Conservation (phyloP, 2,329 filamentous ascomycete species). For the Arthroderma sp. region DNA sequence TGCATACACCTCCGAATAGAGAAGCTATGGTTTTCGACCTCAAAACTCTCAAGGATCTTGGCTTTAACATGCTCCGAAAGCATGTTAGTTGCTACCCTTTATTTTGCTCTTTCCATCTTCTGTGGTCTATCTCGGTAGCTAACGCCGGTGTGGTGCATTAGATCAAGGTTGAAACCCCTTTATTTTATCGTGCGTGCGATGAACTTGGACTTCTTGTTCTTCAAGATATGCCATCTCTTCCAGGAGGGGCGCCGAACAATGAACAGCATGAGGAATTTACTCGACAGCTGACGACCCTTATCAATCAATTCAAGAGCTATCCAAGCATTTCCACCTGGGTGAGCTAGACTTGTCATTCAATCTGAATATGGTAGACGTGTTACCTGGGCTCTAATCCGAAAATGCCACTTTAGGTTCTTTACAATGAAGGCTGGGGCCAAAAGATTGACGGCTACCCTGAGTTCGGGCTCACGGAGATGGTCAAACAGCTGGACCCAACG, state of each 20-base stretch:
- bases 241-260: slow-evolving; percentile 24
- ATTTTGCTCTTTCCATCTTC: no score
- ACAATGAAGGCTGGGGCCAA: slow-evolving; percentile 63
- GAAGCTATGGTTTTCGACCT: slow-evolving; percentile 59
- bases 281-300: slow-evolving; percentile 47
- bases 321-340: slow-evolving; percentile 54
- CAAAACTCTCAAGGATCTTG: slow-evolving; percentile 49
- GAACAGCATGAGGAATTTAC: slow-evolving; percentile 51
- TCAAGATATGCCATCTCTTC: slow-evolving; percentile 58
- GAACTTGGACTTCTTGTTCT: slow-evolving; percentile 53
- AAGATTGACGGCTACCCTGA: slow-evolving; percentile 36
- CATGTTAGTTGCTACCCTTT: slow-evolving; percentile 37
- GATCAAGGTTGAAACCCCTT: slow-evolving; percentile 55
- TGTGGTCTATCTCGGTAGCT: neutral
- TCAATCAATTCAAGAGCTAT: slow-evolving; percentile 52
- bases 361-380: neutral
- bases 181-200: slow-evolving; percentile 58
- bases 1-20: slow-evolving; percentile 50
- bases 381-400: neutral
- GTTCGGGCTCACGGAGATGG: slow-evolving; percentile 40
- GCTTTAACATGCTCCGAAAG: slow-evolving; percentile 59
- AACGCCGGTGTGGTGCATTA: slow-evolving; percentile 9
- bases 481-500: slow-evolving; percentile 48
- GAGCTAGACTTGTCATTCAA: slow-evolving; percentile 10
- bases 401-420: slow-evolving; percentile 39